Conservation (phyloP, 768 basidiomycete genomes). For the Xerocomellus chrysenteron region DNA sequence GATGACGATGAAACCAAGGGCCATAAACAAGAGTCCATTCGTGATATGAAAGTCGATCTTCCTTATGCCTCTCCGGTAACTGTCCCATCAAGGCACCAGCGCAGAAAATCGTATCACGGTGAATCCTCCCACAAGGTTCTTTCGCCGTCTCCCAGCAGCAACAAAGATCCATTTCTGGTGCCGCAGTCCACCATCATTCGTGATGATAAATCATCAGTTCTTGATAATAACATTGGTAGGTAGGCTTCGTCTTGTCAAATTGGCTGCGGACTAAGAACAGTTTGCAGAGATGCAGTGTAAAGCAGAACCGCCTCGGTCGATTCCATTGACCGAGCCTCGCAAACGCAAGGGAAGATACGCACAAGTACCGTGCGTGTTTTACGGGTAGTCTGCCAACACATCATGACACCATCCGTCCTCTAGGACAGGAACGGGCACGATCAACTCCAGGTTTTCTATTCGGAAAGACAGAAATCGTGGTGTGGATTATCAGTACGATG, state of each 20-base stretch:
- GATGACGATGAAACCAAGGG: slow-evolving; percentile 8
- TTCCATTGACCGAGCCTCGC: slow-evolving; percentile 26
- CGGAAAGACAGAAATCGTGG: slow-evolving; percentile 67
- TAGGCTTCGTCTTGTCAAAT: not conserved
- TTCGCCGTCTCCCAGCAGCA: not conserved
- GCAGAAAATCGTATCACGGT: slow-evolving; percentile 19
- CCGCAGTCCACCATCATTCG: not conserved
- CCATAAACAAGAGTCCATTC: slow-evolving; percentile 1
- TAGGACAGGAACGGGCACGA: slow-evolving; percentile 39
- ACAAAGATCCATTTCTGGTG: slow-evolving; percentile 11
- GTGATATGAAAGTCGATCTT: not conserved
- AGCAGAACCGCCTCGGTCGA: slow-evolving; percentile 5
- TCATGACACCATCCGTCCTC: slow-evolving; percentile 1
- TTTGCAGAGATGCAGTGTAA: slow-evolving; percentile 15
- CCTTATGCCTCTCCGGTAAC: not conserved
- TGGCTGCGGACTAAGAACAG: not conserved
- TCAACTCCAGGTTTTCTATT: slow-evolving; percentile 68
- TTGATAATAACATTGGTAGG: slow-evolving; percentile 10
- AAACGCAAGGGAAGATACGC: slow-evolving; percentile 65
- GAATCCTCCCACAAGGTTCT: slow-evolving; percentile 8
- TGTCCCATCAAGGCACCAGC: slow-evolving; percentile 4
- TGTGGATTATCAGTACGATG: slow-evolving; percentile 65
- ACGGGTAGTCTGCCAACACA: not conserved
- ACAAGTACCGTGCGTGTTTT: slow-evolving; percentile 35
- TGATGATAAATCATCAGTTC: not conserved